Conservation (phyloP, 768 basidiomycete genomes). For the Suillus luteus region DNA sequence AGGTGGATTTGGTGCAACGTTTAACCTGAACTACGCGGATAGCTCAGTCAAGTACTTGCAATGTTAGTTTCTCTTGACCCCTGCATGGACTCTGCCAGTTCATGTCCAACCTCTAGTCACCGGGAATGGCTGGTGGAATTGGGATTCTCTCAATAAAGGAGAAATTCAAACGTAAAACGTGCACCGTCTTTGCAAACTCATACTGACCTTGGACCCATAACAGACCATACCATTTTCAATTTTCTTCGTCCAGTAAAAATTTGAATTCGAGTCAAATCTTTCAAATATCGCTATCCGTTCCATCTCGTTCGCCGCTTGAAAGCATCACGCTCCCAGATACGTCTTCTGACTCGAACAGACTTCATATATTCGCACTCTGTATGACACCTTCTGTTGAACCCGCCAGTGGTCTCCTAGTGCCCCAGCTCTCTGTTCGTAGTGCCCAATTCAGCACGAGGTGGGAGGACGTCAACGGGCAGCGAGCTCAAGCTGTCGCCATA, state of each 20-base stretch:
- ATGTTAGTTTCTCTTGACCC: conserved; percentile 27
- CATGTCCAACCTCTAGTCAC: conserved; percentile 34
- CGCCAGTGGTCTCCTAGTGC: conserved; percentile 23
- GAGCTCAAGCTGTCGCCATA: conserved; percentile 51
- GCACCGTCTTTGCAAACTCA: background rate
- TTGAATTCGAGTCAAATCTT: conserved; percentile 47
- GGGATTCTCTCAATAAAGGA: conserved; percentile 42
- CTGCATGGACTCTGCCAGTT: background rate
- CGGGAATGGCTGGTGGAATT: conserved; percentile 48
- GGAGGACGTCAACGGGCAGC: conserved; percentile 39
- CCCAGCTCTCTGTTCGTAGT: conserved; percentile 42
- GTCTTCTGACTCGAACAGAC: conserved; percentile 30
- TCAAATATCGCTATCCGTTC: conserved; percentile 46
- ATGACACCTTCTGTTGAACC: conserved; percentile 37
- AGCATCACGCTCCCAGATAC: conserved; percentile 47
- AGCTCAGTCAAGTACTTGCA: conserved; percentile 36
- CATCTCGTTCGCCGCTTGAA: conserved; percentile 41
- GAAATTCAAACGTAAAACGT: conserved; percentile 44
- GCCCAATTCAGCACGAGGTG: conserved; percentile 50
- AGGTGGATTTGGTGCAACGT: conserved; percentile 38
- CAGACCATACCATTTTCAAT: conserved; percentile 49
- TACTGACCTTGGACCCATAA: conserved; percentile 5
- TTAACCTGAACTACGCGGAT: conserved; percentile 41
- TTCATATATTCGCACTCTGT: conserved; percentile 50
- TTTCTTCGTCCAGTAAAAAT: conserved; percentile 36